These are phyloP conservation scores for Stephanodiscus triporus DNA, from an alignment of 108 stramenopile genomes.

Conservation along the genomic window DNA sequence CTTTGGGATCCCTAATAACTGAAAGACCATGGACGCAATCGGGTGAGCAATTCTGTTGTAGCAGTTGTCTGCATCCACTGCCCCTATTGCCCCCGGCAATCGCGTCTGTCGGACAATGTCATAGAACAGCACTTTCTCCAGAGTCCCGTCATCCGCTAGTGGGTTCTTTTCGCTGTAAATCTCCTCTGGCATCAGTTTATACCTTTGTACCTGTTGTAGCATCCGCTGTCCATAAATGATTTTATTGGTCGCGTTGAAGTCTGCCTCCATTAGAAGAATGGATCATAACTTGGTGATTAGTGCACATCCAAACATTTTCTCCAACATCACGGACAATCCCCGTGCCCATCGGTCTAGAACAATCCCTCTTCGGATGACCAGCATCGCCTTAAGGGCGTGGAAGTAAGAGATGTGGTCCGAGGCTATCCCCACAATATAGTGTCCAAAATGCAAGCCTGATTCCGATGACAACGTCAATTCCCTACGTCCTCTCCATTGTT, in stretches of 20 bases:
- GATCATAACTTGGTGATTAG: conserved; percentile 5
- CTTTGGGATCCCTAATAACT: not conserved
- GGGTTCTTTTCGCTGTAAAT: conserved; percentile 24
- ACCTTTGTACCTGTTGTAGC: conserved; percentile 7
- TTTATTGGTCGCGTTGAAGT: conserved; percentile 21
- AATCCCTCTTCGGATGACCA: not conserved
- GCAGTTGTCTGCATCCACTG: conserved; percentile 23
- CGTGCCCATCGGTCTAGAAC: not conserved
- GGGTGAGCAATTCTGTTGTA: not conserved
- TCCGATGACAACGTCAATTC: conserved; percentile 16
- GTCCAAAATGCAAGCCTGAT: conserved; percentile 11
- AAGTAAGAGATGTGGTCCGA: not conserved
- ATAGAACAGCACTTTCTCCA: conserved; percentile 7
- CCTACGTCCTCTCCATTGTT: not conserved
- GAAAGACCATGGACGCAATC: conserved; percentile 5
- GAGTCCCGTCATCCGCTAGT: conserved; percentile 11
- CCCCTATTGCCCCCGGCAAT: not conserved
- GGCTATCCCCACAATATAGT: not conserved
- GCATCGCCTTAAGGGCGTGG: not conserved
- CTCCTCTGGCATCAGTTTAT: conserved; percentile 33
- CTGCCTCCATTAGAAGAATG: conserved; percentile 20
- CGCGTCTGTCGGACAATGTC: not conserved
- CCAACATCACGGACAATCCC: not conserved
- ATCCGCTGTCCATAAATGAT: conserved; percentile 17
- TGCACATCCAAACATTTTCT: conserved; percentile 3